These are phyloP conservation scores for Plasmodium gaboni DNA, from an alignment of 169 alveolate species.

Conservation along the genomic window DNA sequence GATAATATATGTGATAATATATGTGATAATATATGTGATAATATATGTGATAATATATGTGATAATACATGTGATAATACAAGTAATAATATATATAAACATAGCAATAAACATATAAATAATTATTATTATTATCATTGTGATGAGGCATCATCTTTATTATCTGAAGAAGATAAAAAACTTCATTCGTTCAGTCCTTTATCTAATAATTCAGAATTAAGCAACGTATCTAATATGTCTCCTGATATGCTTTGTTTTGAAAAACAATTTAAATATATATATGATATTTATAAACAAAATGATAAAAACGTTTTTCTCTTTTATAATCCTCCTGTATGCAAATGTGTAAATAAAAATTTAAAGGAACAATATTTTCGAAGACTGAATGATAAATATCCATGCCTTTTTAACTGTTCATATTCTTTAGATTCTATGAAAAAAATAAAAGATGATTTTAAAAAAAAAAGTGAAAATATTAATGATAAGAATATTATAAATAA, in stretches of 20 bases:
- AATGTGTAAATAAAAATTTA: slow-evolving; percentile 33
- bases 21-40: too few species aligned
- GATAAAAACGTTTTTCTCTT: slow-evolving; percentile 62
- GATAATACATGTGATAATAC: too few species aligned
- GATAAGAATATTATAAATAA: background rate
- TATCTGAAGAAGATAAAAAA: background rate
- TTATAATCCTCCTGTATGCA: slow-evolving; percentile 75
- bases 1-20: too few species aligned
- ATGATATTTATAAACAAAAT: slow-evolving; percentile 72
- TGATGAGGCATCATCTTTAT: background rate
- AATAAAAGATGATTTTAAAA: background rate
- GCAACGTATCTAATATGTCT: slow-evolving; percentile 62
- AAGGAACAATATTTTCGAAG: slow-evolving; percentile 42
- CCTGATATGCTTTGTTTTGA: slow-evolving; percentile 65
- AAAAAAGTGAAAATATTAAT: background rate
- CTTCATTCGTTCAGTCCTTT: background rate
- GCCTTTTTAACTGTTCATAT: slow-evolving; percentile 61
- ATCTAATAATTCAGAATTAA: slow-evolving; percentile 23
- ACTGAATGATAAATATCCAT: slow-evolving; percentile 39
- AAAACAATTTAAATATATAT: slow-evolving; percentile 74
- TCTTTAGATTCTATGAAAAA: background rate
- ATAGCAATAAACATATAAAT: too few species aligned
- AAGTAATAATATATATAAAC: too few species aligned
- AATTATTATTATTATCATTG: too few species aligned
- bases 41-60: too few species aligned